Percentiles rank a stretch among this genome's conserved stretches.
Evolutionary conservation across 352 stramenopile species (phyloP).

Genomic region (Phytopythium sindhum): DNA sequence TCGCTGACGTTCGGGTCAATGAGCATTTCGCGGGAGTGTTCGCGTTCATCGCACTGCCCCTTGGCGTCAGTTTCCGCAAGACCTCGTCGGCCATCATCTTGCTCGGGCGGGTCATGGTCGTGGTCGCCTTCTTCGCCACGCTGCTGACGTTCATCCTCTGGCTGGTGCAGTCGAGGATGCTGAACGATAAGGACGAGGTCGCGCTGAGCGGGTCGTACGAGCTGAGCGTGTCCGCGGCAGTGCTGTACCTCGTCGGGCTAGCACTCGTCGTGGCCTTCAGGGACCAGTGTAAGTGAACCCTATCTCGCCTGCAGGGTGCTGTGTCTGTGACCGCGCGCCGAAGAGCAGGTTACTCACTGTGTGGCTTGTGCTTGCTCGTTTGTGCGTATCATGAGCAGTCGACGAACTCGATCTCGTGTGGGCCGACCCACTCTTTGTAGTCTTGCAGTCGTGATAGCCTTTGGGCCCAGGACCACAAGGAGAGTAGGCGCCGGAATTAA

Average conservation of each 20-base stretch:
- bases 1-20: constrained; percentile 45
- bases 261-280: constrained; percentile 21
- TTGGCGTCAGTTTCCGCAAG: constrained; percentile 69
- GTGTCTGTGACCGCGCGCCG: too few relatives aligned
- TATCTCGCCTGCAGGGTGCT: background rate
- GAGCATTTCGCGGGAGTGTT: constrained; percentile 34
- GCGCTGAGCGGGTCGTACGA: constrained; percentile 49
- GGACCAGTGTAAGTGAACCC: background rate
- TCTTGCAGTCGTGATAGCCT: background rate
- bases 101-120: constrained; percentile 37
- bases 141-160: constrained; percentile 58
- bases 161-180: constrained; percentile 42
- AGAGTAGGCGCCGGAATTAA: background rate
- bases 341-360: background rate
- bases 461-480: background rate
- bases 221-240: constrained; percentile 33
- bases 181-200: constrained; percentile 58
- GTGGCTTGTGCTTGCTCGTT: background rate
- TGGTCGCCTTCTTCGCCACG: constrained; percentile 34
- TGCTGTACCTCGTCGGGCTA: constrained; percentile 40
- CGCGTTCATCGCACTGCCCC: constrained; percentile 41
- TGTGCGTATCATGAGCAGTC: background rate
- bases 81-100: constrained; percentile 52
- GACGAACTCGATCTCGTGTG: background rate
- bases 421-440: background rate